These are phyloP conservation scores for Erysimum cheiranthoides DNA, from an alignment of 345 rosid genomes.

Conservation along the genomic window DNA sequence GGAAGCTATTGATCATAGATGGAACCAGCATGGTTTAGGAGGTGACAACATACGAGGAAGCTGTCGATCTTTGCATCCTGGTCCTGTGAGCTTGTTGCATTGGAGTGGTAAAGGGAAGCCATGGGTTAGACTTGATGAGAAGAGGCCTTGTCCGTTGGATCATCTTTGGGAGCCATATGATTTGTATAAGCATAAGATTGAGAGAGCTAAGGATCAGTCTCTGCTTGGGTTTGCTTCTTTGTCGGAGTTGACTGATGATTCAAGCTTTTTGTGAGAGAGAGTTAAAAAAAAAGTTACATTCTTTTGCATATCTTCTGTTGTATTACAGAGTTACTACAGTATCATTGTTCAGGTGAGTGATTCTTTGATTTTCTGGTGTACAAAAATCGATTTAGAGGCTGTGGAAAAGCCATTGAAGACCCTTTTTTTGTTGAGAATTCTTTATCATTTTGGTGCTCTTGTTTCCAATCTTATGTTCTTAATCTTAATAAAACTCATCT, in stretches of 20 bases:
- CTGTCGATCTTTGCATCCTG: conserved; percentile 81
- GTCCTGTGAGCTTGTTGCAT: conserved; percentile 92
- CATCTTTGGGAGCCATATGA: conserved; percentile 88
- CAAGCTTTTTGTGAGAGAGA: conserved; percentile 44
- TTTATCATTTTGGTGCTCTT: conserved; percentile 26
- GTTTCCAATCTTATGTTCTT: conserved; percentile 4
- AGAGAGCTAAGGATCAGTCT: conserved; percentile 47
- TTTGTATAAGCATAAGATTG: conserved; percentile 52
- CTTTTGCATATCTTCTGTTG: conserved; percentile 13
- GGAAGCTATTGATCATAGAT: conserved; percentile 79
- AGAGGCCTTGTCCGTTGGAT: conserved; percentile 78
- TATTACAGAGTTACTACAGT: conserved; percentile 10
- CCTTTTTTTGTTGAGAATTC: conserved; percentile 22
- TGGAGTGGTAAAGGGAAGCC: conserved; percentile 99
- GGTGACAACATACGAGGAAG: conserved; percentile 91
- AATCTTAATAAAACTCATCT: conserved; percentile 36
- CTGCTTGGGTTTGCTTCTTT: conserved; percentile 44
- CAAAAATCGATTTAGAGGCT: conserved; percentile 37
- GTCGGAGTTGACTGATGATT: conserved; percentile 43
- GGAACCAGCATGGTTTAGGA: conserved; percentile 99
- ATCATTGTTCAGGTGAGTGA: conserved; percentile 41
- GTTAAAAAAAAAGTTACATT: conserved; percentile 4
- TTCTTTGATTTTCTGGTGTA: conserved; percentile 47
- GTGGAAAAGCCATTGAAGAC: conserved; percentile 31
- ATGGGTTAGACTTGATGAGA: conserved; percentile 83